Evolutionary conservation across 441 rosid genomes (phyloP).

Genomic region (Eutrema salsugineum): DNA sequence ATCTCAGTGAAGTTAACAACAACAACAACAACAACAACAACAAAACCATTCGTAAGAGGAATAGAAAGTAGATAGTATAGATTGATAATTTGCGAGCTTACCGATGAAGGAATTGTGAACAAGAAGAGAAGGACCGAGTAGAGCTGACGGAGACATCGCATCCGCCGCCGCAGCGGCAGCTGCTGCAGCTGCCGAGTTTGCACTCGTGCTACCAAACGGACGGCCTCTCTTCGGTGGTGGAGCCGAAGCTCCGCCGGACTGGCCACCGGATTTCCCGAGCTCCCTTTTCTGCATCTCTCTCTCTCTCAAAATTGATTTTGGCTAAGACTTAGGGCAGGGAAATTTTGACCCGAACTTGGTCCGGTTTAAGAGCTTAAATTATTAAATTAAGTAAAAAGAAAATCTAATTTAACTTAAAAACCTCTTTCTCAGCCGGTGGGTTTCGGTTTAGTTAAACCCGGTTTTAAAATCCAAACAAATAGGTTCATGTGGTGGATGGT

Average conservation of each 20-base stretch:
- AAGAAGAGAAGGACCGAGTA: conserved; percentile 73
- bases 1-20: no score
- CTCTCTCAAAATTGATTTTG: conserved; percentile 22
- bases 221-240: conserved; percentile 66
- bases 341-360: conserved; percentile 9
- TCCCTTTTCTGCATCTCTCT: conserved; percentile 71
- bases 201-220: conserved; percentile 59
- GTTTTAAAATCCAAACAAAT: background rate
- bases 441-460: background rate
- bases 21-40: no score
- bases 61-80: background rate
- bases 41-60: background rate
- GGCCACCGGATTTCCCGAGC: conserved; percentile 54
- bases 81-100: conserved; percentile 25
- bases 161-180: conserved; percentile 42
- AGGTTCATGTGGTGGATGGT: background rate
- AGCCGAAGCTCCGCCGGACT: conserved; percentile 47
- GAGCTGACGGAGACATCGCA: conserved; percentile 47
- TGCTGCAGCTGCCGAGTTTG: conserved; percentile 36
- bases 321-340: conserved; percentile 27
- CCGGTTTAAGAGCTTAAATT: background rate
- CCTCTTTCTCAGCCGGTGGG: background rate
- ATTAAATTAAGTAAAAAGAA: no score
- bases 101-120: conserved; percentile 76
- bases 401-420: background rate